Evolutionary conservation across 768 basidiomycete genomes (phyloP), one percentile per base, ranked within the genome.

Genomic region (Kwoniella sp.): DNA sequence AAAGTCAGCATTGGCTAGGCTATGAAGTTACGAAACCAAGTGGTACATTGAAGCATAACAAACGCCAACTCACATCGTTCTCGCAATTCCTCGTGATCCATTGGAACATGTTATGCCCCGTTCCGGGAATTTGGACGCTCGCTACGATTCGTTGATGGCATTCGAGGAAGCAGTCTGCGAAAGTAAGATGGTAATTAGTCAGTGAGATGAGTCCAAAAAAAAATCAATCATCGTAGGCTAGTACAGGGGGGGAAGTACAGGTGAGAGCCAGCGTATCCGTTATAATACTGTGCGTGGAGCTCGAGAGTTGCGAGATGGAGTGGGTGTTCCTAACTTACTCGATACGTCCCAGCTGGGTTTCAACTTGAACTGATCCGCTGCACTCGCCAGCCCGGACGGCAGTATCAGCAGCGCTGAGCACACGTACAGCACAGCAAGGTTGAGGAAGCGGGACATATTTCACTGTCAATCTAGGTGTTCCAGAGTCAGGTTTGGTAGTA

Each of bases 61-160:
- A n/a, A n/a, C n/a, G n/a, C n/a, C 36, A 33, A 55, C 58, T 25
- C 24, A 60, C 58, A 48, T 60, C 58, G 30, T 53, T 49, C 50
- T 53, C 48, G 37, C 58, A 60, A 37, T 52, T 60, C 37, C 50
- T 40, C n/a, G 30, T 53, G 27, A 60, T 60, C 58, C 58, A 60
- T 29, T 49, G n/a, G 24, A 51, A 51, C 17, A 36, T n/a, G 26
- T 51, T 60, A n/a, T 47, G 40, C 3, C 57, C 57, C 29, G 49
- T 53, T 6, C 58, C 58, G 2, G 48, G 49, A 25, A 60, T 60
- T 21, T 52, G 36, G 13, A 60, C 37, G 22, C 50, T 60, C 17
- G 49, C 49, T 52, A 50, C 58, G 4, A 60, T 7, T 27, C 58
- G 30, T n/a, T 49, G 25, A 22, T 51, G 49, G 47, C 58, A 60